phyloP scores from a whole-genome alignment of 805 yeast genomes.

The Candida schatavii region DNA sequence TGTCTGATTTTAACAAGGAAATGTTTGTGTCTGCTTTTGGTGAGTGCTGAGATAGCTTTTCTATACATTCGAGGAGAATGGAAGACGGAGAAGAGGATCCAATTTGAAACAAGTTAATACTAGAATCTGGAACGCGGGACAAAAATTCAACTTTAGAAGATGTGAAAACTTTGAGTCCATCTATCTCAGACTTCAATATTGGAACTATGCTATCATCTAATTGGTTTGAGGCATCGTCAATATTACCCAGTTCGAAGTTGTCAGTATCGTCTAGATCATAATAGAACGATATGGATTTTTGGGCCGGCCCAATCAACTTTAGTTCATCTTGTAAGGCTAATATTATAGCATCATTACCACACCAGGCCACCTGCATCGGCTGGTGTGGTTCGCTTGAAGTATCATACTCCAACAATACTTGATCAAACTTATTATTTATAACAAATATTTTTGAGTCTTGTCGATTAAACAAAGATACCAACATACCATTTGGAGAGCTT shows the following conservation, averaged over 20 bases:
- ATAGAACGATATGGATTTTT: constrained; percentile 53
- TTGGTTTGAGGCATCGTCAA: constrained; percentile 6
- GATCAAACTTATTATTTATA: constrained; percentile 44
- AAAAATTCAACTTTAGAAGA: constrained; percentile 56
- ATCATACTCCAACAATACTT: constrained; percentile 43
- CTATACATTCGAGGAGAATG: constrained; percentile 72
- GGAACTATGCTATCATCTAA: constrained; percentile 24
- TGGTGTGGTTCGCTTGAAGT: constrained; percentile 34
- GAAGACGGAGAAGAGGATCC: constrained; percentile 87
- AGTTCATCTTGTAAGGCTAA: constrained; percentile 62
- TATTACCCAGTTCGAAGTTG: constrained; percentile 10
- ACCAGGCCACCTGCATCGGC: constrained; percentile 66
- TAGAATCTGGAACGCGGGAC: constrained; percentile 55
- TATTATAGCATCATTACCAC: constrained; percentile 80
- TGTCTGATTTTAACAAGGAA: constrained; percentile 45
- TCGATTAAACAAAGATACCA: constrained; percentile 47
- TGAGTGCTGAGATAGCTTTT: constrained; percentile 58
- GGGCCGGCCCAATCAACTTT: constrained; percentile 69
- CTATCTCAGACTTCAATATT: constrained; percentile 51
- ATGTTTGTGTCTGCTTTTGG: constrained; percentile 82
- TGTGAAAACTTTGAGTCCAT: constrained; percentile 72
- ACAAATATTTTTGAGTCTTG: constrained; percentile 46
- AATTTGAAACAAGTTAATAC: constrained; percentile 65
- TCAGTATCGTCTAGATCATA: constrained; percentile 33
- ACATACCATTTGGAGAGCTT: constrained; percentile 53